These are phyloP conservation scores for Orbilia javanica DNA, from an alignment of 2,329 filamentous ascomycete genomes.

Conservation along the genomic window DNA sequence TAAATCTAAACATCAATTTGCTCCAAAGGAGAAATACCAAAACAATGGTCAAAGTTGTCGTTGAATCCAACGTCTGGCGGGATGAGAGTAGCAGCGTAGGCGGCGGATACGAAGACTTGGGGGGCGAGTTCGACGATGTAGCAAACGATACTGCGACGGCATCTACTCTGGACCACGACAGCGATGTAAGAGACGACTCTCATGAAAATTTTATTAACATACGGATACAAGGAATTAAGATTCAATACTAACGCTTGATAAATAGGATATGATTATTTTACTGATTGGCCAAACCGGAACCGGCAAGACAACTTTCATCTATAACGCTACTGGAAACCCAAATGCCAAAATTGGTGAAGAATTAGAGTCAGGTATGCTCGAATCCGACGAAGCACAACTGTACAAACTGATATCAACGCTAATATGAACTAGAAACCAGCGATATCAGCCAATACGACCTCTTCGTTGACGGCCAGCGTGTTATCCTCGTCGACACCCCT, in stretches of 20 bases:
- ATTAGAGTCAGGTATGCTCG: conserved; percentile 5
- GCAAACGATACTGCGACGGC: background rate
- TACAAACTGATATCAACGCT: background rate
- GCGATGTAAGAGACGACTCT: background rate
- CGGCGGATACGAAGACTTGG: background rate
- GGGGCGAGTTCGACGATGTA: background rate
- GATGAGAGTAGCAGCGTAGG: background rate
- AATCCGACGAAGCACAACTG: too few species aligned
- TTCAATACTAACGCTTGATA: too few species aligned
- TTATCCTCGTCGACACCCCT: conserved; percentile 64
- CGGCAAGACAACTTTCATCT: conserved; percentile 1
- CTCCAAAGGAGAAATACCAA: background rate
- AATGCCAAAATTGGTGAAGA: conserved; percentile 7
- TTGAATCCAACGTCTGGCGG: conserved; percentile 7
- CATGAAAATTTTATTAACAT: background rate
- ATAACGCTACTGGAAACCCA: conserved; percentile 1
- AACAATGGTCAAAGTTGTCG: background rate
- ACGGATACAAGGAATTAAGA: too few species aligned
- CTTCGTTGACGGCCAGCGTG: background rate
- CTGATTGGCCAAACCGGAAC: background rate
- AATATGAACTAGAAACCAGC: background rate
- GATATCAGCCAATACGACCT: conserved; percentile 1
- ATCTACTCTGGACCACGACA: background rate
- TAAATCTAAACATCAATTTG: background rate
- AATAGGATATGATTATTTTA: conserved; percentile 3